Evolutionary conservation across 805 yeast species (phyloP).

Genomic region (Ogataea ramenticola): DNA sequence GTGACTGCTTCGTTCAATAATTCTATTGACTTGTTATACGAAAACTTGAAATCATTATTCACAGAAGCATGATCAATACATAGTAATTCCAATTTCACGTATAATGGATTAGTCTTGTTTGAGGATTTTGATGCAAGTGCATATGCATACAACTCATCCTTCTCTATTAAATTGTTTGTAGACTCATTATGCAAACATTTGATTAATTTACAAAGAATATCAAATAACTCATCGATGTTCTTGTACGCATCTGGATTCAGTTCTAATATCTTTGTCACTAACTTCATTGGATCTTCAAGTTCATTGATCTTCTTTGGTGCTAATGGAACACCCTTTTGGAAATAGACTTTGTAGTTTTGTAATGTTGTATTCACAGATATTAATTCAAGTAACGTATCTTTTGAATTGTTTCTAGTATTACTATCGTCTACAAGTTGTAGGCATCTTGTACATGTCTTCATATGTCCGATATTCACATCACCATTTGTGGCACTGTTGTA

Average conservation of each 20-base stretch:
- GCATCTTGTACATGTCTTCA: conserved; percentile 17
- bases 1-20: conserved; percentile 25
- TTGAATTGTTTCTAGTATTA: not conserved
- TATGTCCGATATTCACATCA: conserved; percentile 19
- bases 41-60: conserved; percentile 54
- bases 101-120: conserved; percentile 17
- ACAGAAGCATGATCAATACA: conserved; percentile 65
- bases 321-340: conserved; percentile 22
- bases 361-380: conserved; percentile 16
- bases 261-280: conserved; percentile 34
- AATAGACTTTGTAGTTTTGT: conserved; percentile 22
- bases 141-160: conserved; percentile 4
- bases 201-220: conserved; percentile 33
- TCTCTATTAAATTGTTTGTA: not conserved
- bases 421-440: conserved; percentile 9
- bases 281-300: conserved; percentile 15
- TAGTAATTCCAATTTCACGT: conserved; percentile 23
- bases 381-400: conserved; percentile 8
- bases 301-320: conserved; percentile 21
- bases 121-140: conserved; percentile 2
- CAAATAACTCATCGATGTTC: conserved; percentile 33
- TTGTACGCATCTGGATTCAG: conserved; percentile 45
- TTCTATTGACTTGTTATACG: conserved; percentile 36
- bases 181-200: conserved; percentile 24
- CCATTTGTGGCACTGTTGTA: conserved; percentile 23